phyloP scores from a whole-genome alignment of 345 rosid species.

The Sisymbrium altissimum region DNA sequence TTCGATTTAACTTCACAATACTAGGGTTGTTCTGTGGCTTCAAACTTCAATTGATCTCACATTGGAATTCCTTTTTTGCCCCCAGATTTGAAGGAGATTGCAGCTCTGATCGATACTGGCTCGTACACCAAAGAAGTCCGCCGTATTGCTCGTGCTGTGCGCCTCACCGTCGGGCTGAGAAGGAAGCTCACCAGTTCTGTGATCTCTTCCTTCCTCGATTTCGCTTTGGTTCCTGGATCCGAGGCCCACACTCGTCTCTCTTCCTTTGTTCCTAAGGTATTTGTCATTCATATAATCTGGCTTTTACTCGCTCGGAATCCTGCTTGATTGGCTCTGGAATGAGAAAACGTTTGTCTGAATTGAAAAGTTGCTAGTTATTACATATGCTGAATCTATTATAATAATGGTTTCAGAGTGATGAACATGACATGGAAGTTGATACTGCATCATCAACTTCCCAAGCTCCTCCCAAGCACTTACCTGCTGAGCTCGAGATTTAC shows the following conservation, averaged over 20 bases:
- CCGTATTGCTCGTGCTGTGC: slow-evolving; percentile 64
- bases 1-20: not conserved
- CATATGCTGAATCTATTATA: not conserved
- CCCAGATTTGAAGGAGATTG: slow-evolving; percentile 75
- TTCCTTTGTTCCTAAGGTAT: slow-evolving; percentile 59
- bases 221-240: slow-evolving; percentile 55
- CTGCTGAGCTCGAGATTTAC: slow-evolving; percentile 75
- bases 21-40: slow-evolving; percentile 4
- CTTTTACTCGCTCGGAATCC: not conserved
- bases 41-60: not conserved
- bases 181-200: slow-evolving; percentile 51
- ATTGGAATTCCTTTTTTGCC: not conserved
- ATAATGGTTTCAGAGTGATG: slow-evolving; percentile 49
- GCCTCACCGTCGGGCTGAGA: slow-evolving; percentile 61
- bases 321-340: not conserved
- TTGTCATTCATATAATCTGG: not conserved
- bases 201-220: slow-evolving; percentile 59
- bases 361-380: not conserved
- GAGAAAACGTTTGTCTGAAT: not conserved
- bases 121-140: slow-evolving; percentile 68
- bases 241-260: slow-evolving; percentile 57
- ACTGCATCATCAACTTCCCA: slow-evolving; percentile 53
- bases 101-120: slow-evolving; percentile 63
- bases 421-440: slow-evolving; percentile 90
- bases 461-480: slow-evolving; percentile 50